These are phyloP conservation scores for Mayamaea pseudoterrestris DNA, from an alignment of 108 stramenopile species.

Conservation along the genomic window DNA sequence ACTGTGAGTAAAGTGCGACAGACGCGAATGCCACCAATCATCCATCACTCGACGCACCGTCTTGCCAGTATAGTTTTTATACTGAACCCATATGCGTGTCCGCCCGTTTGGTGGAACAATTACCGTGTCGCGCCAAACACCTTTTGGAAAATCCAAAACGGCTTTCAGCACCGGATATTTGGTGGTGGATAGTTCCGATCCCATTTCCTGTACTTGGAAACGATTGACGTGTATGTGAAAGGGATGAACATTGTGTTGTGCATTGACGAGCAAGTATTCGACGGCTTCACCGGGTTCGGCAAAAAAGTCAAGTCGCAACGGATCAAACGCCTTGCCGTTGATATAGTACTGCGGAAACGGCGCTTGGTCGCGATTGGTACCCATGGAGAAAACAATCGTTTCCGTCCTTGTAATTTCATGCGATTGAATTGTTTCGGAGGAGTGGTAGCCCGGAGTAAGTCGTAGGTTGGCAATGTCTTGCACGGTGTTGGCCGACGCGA, in stretches of 20 bases:
- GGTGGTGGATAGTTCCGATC: conserved; percentile 21
- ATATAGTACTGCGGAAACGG: conserved; percentile 42
- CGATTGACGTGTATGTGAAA: conserved; percentile 47
- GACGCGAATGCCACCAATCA: not conserved
- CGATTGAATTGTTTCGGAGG: conserved; percentile 12
- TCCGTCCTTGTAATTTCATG: conserved; percentile 20
- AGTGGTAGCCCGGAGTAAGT: conserved; percentile 22
- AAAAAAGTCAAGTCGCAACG: conserved; percentile 15
- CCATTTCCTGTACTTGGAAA: conserved; percentile 38
- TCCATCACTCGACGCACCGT: conserved; percentile 11
- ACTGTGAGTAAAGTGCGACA: not conserved
- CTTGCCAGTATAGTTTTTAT: conserved; percentile 35
- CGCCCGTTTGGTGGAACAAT: conserved; percentile 35
- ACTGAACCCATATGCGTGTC: conserved; percentile 24
- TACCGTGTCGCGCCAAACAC: conserved; percentile 34
- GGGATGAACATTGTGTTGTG: conserved; percentile 38
- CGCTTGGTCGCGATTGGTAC: conserved; percentile 18
- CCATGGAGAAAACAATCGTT: conserved; percentile 35
- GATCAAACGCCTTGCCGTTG: conserved; percentile 28
- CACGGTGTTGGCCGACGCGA: not conserved
- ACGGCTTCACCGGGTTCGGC: conserved; percentile 22
- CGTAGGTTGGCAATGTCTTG: conserved; percentile 12
- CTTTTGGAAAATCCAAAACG: conserved; percentile 13
- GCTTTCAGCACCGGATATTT: conserved; percentile 22
- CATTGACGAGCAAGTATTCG: conserved; percentile 33